A percentile compares a stretch with the other conserved stretches of the same genome.
Conservation (phyloP, 805 yeast genomes). For the Dipodascus geniculatus region DNA sequence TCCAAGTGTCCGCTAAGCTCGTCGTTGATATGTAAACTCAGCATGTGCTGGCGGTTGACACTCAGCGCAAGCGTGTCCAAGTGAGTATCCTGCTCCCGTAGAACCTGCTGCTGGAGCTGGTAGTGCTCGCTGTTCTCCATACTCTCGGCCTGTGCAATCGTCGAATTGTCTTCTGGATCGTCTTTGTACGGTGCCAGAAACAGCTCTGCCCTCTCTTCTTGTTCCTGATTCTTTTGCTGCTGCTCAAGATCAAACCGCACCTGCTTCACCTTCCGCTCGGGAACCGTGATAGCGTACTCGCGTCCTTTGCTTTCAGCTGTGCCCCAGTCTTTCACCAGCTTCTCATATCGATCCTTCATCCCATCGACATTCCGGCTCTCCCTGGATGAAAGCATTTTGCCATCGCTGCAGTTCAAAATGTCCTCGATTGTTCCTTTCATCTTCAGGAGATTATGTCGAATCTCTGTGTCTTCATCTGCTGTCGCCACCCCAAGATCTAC, state of each 20-base stretch:
- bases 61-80: slow-evolving; percentile 25
- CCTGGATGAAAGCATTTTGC: slow-evolving; percentile 5
- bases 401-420: slow-evolving; percentile 17
- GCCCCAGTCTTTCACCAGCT: background rate
- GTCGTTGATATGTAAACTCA: slow-evolving; percentile 27
- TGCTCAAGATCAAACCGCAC: background rate
- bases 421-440: slow-evolving; percentile 14
- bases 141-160: slow-evolving; percentile 6
- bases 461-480: slow-evolving; percentile 20
- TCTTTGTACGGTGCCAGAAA: slow-evolving; percentile 20
- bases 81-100: slow-evolving; percentile 29
- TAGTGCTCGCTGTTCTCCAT: slow-evolving; percentile 9
- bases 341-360: background rate
- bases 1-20: slow-evolving; percentile 28
- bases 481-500: slow-evolving; percentile 18
- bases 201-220: slow-evolving; percentile 6
- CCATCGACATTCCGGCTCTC: slow-evolving; percentile 1
- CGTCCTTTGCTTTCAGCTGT: background rate
- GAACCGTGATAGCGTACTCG: slow-evolving; percentile 2
- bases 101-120: slow-evolving; percentile 20
- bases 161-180: slow-evolving; percentile 14
- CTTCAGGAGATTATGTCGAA: slow-evolving; percentile 15
- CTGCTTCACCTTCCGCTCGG: slow-evolving; percentile 6
- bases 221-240: slow-evolving; percentile 3
- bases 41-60: slow-evolving; percentile 28